Percentiles rank a stretch among this genome's conserved stretches.
Conservation (phyloP, 2,329 filamentous ascomycete species). For the Aureobasidium zeae region DNA sequence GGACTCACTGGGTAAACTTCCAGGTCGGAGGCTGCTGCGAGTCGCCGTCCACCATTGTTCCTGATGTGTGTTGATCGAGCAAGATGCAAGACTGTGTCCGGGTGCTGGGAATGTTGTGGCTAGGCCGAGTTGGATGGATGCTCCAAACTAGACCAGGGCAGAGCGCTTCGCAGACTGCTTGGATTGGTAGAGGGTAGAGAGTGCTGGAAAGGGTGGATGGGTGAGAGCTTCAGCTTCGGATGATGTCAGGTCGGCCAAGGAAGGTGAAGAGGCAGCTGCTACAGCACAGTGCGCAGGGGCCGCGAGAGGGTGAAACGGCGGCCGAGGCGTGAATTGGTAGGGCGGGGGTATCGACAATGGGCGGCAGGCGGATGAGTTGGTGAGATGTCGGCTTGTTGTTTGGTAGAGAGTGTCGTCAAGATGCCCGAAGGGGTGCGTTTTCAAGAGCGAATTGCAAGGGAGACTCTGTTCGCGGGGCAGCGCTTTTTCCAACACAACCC, state of each 20-base stretch:
- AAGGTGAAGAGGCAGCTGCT: constrained; percentile 6
- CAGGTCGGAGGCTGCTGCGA: constrained; percentile 75
- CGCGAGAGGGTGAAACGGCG: not conserved
- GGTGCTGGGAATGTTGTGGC: constrained; percentile 3
- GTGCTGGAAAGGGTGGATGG: constrained; percentile 5
- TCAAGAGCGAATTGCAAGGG: not conserved
- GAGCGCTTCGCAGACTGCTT: not conserved
- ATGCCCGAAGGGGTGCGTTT: not conserved
- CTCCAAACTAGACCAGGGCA: not conserved
- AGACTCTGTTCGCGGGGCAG: too few species aligned
- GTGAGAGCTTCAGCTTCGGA: constrained; percentile 10
- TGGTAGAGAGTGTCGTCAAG: not conserved
- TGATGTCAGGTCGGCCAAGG: constrained; percentile 13
- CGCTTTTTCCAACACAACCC: too few species aligned
- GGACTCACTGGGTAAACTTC: constrained; percentile 96
- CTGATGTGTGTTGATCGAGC: constrained; percentile 9
- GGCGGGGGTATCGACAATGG: not conserved
- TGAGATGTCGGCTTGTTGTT: constrained; percentile 9
- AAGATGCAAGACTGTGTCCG: not conserved
- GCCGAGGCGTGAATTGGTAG: not conserved
- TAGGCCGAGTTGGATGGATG: not conserved
- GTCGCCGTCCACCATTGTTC: constrained; percentile 90
- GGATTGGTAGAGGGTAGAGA: not conserved
- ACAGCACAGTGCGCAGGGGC: not conserved
- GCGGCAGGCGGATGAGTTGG: not conserved